A percentile compares a stretch with the other conserved stretches of the same genome.
These are phyloP conservation scores for Suhomyces maxii DNA, from an alignment of 1,139 yeast species.

Conservation along the genomic window DNA sequence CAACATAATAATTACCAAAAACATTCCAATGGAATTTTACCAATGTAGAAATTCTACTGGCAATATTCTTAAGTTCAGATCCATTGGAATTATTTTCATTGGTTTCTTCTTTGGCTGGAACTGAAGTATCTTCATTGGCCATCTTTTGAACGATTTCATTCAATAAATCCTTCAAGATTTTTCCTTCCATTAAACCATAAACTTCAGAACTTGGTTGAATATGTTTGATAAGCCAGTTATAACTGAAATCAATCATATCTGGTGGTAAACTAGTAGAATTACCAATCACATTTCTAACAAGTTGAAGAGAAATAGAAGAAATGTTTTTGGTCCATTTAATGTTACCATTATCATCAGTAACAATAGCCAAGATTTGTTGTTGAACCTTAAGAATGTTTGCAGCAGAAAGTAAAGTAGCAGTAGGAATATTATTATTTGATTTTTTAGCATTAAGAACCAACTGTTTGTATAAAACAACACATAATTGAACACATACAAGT, in stretches of 20 bases:
- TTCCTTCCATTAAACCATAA: constrained; percentile 74
- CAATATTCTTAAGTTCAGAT: constrained; percentile 48
- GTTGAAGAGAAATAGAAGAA: constrained; percentile 68
- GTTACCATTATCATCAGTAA: constrained; percentile 82
- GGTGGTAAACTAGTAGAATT: constrained; percentile 31
- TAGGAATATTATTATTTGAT: constrained; percentile 9
- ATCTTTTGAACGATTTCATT: constrained; percentile 27
- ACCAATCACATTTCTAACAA: constrained; percentile 48
- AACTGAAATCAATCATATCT: constrained; percentile 59
- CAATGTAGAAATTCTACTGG: constrained; percentile 55
- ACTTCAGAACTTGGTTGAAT: constrained; percentile 82
- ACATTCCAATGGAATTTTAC: constrained; percentile 74
- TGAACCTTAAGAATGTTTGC: constrained; percentile 38
- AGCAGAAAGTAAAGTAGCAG: constrained; percentile 25
- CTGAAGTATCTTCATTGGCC: constrained; percentile 6
- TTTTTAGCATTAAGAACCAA: constrained; percentile 47
- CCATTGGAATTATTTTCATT: constrained; percentile 4
- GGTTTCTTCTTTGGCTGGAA: constrained; percentile 3
- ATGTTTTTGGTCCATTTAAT: constrained; percentile 89
- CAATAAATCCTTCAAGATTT: constrained; percentile 54
- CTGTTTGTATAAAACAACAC: constrained; percentile 72
- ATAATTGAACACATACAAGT: constrained; percentile 75
- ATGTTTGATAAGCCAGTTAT: constrained; percentile 81
- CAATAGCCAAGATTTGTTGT: constrained; percentile 72
- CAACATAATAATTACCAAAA: constrained; percentile 56